A percentile compares a stretch with the other conserved stretches of the same genome.
phyloP scores from a whole-genome alignment of 2,329 filamentous ascomycete species.

The Fusarium hostae region DNA sequence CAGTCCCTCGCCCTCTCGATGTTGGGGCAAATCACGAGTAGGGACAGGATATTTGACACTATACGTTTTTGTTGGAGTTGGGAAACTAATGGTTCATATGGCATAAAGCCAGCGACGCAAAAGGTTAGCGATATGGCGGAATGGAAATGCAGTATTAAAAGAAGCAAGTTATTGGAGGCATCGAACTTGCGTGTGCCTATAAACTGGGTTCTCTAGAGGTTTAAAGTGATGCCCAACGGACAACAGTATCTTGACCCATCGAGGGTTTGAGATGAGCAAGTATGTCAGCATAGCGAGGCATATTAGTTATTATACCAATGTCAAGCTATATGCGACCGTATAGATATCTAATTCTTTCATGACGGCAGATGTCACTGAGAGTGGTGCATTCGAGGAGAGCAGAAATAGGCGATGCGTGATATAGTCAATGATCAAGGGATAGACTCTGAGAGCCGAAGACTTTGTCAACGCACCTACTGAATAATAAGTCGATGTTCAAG shows the following conservation, averaged over 20 bases:
- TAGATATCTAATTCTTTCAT: neutral
- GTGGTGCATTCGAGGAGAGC: neutral
- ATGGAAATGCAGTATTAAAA: conserved; percentile 36
- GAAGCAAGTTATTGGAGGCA: conserved; percentile 11
- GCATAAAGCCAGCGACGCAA: conserved; percentile 36
- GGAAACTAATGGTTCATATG: conserved; percentile 33
- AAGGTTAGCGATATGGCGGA: conserved; percentile 30
- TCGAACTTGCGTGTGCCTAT: neutral
- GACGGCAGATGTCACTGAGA: neutral
- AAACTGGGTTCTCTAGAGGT: neutral
- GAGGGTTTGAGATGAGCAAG: neutral
- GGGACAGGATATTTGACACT: conserved; percentile 20
- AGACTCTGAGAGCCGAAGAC: neutral
- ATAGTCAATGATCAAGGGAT: neutral
- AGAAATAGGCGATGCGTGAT: neutral
- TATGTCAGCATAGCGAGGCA: conserved; percentile 6
- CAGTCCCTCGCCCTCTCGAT: conserved; percentile 47
- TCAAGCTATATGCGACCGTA: conserved; percentile 16
- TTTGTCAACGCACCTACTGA: neutral
- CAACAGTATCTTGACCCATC: neutral
- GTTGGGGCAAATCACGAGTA: conserved; percentile 47
- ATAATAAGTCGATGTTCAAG: neutral
- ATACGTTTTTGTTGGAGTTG: conserved; percentile 43
- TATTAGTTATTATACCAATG: conserved; percentile 23
- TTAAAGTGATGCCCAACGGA: conserved; percentile 8